Conservation (phyloP, 2,329 filamentous ascomycete species). For the Alternaria arbusti region DNA sequence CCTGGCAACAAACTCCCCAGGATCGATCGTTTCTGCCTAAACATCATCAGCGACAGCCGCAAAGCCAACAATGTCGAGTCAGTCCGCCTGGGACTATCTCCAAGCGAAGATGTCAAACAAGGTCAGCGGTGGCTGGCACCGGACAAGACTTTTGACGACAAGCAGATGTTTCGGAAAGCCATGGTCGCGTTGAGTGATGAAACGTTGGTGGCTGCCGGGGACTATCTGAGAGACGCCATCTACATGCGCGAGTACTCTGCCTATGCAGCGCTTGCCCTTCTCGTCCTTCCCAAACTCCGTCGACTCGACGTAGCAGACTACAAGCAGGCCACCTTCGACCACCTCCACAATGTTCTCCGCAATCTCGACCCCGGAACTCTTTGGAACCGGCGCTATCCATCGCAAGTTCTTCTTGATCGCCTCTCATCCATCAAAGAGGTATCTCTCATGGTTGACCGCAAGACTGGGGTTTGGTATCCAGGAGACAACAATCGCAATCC, state of each 20-base stretch:
- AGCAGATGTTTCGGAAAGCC: slow-evolving; percentile 14
- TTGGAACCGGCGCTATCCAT: slow-evolving; percentile 13
- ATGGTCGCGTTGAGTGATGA: slow-evolving; percentile 18
- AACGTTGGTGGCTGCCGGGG: slow-evolving; percentile 17
- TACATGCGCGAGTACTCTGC: slow-evolving; percentile 32
- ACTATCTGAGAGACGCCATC: slow-evolving; percentile 28
- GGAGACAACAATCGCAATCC: neutral
- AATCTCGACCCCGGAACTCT: slow-evolving; percentile 16
- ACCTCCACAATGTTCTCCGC: slow-evolving; percentile 21
- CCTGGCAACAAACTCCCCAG: slow-evolving; percentile 24
- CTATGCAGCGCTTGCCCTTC: slow-evolving; percentile 29
- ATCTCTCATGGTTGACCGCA: slow-evolving; percentile 27
- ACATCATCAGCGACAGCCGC: slow-evolving; percentile 21
- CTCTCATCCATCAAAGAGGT: slow-evolving; percentile 25
- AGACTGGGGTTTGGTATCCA: slow-evolving; percentile 18
- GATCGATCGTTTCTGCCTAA: slow-evolving; percentile 35
- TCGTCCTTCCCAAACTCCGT: slow-evolving; percentile 27
- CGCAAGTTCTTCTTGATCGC: slow-evolving; percentile 13
- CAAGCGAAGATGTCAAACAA: slow-evolving; percentile 13
- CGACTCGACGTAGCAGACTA: slow-evolving; percentile 27
- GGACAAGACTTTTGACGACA: slow-evolving; percentile 21
- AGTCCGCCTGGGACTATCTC: slow-evolving; percentile 27
- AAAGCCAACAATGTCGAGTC: slow-evolving; percentile 26
- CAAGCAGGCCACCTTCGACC: slow-evolving; percentile 24
- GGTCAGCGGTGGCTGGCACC: slow-evolving; percentile 25